Evolutionary conservation across 345 rosid genomes (phyloP), one percentile per base, ranked within the genome.

Genomic region (Eucalyptus regnans): DNA sequence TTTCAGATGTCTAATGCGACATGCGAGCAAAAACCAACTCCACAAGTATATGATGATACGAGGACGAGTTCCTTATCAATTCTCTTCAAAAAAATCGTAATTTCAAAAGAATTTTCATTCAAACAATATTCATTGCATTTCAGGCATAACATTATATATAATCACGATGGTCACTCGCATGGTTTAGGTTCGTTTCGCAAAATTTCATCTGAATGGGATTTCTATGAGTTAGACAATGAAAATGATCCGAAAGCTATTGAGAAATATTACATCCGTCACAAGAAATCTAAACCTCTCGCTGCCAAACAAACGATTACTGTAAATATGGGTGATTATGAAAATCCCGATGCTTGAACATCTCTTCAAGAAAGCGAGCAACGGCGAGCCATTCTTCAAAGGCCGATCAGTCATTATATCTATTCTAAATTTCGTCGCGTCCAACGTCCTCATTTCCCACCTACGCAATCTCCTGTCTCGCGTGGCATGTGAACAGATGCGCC

Each of bases 261-360:
- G 4, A 18, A 52, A 52, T 52, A 18, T 0, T 3, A 0, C 1
- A 7, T 0, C 4, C 4, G 2, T 52, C 4, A 52, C 2, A 18
- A 52, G 0, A 1, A 3, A 3, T 52, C 23, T 18, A 52, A 52
- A 52, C 1, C 4, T 52, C 23, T 52, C 8, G 58, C 4, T 18
- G 1, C 23, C 10, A 8, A 52, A 52, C 1, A 20, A 52, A 52
- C 10, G 10, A 52, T 52, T 20, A 52, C 10, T 0, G 58, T 52
- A 52, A 8, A 52, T 52, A 10, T 52, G 1, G 58, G 58, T 52
- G 58, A 52, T 52, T 52, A 4, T 52, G 58, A 52, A 52, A 52
- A 23, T 52, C 25, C 10, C 10, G 8, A 44, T 6, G 84, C 29
- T 76, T 1, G 48, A 20, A 20, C 13, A 23, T 20, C 29, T 41